These are phyloP conservation scores for Petasospora fabianii DNA, from an alignment of 1,139 yeast genomes.

Conservation along the genomic window DNA sequence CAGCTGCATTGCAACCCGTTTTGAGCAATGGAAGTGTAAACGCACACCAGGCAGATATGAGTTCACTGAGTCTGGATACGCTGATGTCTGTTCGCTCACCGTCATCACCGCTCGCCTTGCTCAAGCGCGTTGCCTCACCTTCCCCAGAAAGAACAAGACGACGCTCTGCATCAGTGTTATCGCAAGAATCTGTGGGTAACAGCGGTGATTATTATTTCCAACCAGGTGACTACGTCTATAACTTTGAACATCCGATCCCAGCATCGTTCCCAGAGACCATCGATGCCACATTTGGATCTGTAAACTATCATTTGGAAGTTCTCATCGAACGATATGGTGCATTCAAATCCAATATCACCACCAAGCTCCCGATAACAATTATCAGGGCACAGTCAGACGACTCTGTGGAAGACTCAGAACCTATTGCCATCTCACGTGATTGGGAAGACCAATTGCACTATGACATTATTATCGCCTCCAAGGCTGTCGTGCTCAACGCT, in stretches of 20 bases:
- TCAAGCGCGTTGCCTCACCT: conserved; percentile 26
- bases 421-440: conserved; percentile 82
- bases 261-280: conserved; percentile 81
- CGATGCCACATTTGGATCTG: conserved; percentile 76
- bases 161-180: conserved; percentile 15
- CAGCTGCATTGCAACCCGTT: conserved; percentile 2
- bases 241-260: conserved; percentile 85
- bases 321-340: conserved; percentile 73
- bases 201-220: conserved; percentile 38
- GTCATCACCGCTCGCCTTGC: conserved; percentile 17
- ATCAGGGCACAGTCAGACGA: conserved; percentile 76
- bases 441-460: conserved; percentile 93
- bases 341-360: conserved; percentile 71
- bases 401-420: conserved; percentile 86
- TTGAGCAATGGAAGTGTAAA: conserved; percentile 3
- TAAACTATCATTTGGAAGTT: conserved; percentile 66
- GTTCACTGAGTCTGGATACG: conserved; percentile 20
- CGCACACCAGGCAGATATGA: conserved; percentile 12
- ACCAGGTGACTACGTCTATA: conserved; percentile 89
- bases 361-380: conserved; percentile 59
- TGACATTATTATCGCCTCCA: conserved; percentile 86
- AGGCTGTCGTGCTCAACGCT: conserved; percentile 79
- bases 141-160: conserved; percentile 23
- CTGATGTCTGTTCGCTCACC: conserved; percentile 5
- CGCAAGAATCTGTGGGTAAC: conserved; percentile 4